phyloP scores from a whole-genome alignment of 1,139 yeast species.

The Dujonia santamariae region DNA sequence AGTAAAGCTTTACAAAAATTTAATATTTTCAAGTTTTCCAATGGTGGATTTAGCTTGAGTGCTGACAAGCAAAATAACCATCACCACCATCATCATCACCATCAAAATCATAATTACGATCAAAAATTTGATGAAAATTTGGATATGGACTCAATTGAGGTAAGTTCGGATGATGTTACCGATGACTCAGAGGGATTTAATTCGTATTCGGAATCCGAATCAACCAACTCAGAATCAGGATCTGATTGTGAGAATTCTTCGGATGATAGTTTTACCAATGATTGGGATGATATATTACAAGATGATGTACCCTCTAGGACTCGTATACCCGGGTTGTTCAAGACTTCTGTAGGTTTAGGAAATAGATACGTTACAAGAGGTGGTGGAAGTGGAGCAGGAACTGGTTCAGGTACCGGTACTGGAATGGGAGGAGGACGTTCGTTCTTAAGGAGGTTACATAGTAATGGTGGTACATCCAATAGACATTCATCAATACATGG shows the following conservation, averaged over 20 bases:
- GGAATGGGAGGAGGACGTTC: constrained; percentile 10
- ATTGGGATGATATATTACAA: constrained; percentile 48
- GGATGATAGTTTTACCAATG: constrained; percentile 49
- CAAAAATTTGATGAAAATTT: constrained; percentile 10
- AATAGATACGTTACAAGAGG: constrained; percentile 22
- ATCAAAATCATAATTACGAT: constrained; percentile 4
- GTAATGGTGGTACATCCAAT: constrained; percentile 23
- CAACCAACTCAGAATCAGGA: constrained; percentile 10
- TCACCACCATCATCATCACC: constrained; percentile 12
- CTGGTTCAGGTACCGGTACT: constrained; percentile 7
- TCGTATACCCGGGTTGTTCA: constrained; percentile 43
- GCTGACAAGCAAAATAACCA: constrained; percentile 15
- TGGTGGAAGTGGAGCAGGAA: constrained; percentile 3
- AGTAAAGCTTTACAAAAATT: constrained; percentile 27
- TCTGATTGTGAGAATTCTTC: constrained; percentile 30
- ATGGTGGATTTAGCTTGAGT: constrained; percentile 32
- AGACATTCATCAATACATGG: constrained; percentile 27
- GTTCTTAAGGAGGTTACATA: constrained; percentile 14
- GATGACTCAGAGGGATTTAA: constrained; percentile 13
- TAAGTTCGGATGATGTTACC: constrained; percentile 14
- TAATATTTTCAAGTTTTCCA: constrained; percentile 37
- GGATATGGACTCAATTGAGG: constrained; percentile 12
- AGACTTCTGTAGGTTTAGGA: constrained; percentile 40
- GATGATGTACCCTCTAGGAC: constrained; percentile 44
- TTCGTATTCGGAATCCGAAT: constrained; percentile 10